phyloP scores from a whole-genome alignment of 2,329 filamentous ascomycete genomes.

The Incumbomyces delicatus region DNA sequence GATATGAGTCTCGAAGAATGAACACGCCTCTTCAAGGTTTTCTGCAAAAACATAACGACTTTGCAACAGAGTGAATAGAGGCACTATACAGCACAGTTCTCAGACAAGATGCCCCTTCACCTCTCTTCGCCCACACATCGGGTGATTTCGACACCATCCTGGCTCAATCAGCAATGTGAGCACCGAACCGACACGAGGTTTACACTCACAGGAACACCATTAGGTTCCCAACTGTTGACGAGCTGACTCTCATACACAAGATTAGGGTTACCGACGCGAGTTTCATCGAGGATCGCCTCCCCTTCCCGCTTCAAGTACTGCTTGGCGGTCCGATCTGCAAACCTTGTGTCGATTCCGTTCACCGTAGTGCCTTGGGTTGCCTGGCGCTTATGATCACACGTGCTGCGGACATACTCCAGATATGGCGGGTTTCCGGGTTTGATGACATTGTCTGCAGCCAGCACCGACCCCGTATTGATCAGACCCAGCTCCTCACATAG shows the following conservation, averaged over 20 bases:
- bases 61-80: too few species aligned
- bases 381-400: slow-evolving; percentile 48
- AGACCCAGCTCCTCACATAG: slow-evolving; percentile 63
- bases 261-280: slow-evolving; percentile 23
- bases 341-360: slow-evolving; percentile 15
- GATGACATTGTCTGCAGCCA: slow-evolving; percentile 30
- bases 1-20: too few species aligned
- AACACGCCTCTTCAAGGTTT: too few species aligned
- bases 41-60: too few species aligned
- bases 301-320: slow-evolving; percentile 20
- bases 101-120: too few species aligned
- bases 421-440: slow-evolving; percentile 35
- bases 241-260: slow-evolving; percentile 55
- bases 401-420: slow-evolving; percentile 42
- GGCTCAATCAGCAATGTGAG: slow-evolving; percentile 16
- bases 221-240: slow-evolving; percentile 58
- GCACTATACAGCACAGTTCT: too few species aligned
- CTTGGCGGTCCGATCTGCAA: slow-evolving; percentile 19
- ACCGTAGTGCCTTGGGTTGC: slow-evolving; percentile 7
- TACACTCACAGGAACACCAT: slow-evolving; percentile 51
- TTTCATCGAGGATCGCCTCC: slow-evolving; percentile 20
- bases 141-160: slow-evolving; percentile 61
- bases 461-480: slow-evolving; percentile 44
- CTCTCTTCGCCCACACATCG: slow-evolving; percentile 39
- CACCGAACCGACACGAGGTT: neutral